Evolutionary conservation across 129 eudicot species (phyloP).

Genomic region (Oenanthe sinensis): DNA sequence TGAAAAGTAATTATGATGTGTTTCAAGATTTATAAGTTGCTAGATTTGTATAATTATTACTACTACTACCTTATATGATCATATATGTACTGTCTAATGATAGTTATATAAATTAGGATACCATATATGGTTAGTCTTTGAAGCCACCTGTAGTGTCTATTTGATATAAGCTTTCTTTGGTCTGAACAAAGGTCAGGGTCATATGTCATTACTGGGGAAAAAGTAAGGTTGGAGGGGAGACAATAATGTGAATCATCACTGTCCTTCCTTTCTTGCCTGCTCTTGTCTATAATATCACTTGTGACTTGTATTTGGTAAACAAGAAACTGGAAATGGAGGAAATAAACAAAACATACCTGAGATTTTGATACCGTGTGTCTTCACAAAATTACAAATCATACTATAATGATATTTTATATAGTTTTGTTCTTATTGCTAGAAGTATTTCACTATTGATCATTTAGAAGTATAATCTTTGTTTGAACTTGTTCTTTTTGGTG

Average conservation of each 20-base stretch:
- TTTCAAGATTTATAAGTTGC: neutral
- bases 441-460: neutral
- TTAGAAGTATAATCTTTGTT: neutral
- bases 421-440: neutral
- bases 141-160: slow-evolving; percentile 21
- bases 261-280: slow-evolving; percentile 25
- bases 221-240: slow-evolving; percentile 39
- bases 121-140: slow-evolving; percentile 31
- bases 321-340: slow-evolving; percentile 18
- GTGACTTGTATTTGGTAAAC: slow-evolving; percentile 31
- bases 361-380: neutral
- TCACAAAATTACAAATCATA: neutral
- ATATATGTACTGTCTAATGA: slow-evolving; percentile 2
- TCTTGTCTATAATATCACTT: slow-evolving; percentile 37
- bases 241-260: slow-evolving; percentile 28
- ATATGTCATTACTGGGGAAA: slow-evolving; percentile 31
- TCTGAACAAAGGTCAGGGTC: slow-evolving; percentile 42
- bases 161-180: slow-evolving; percentile 13
- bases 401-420: neutral
- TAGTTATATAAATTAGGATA: slow-evolving; percentile 14
- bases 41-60: neutral
- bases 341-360: slow-evolving; percentile 6
- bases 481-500: neutral
- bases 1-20: neutral
- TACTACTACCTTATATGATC: neutral